phyloP scores from a whole-genome alignment of 257 asterid genomes.

The Solanum habrochaites region DNA sequence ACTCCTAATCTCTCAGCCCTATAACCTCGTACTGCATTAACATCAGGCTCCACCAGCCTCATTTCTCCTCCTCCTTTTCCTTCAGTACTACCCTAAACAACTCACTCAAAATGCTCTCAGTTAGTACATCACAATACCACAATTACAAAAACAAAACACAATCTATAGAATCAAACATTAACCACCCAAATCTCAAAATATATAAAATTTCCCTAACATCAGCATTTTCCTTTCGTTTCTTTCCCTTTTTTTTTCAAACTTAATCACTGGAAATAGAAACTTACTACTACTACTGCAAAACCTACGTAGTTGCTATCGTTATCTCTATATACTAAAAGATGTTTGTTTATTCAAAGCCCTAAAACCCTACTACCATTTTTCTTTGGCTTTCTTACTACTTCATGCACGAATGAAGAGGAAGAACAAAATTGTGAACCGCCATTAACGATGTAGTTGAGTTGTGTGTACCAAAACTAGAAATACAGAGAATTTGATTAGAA shows the following conservation, averaged over 20 bases:
- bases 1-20: background rate
- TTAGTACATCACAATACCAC: background rate
- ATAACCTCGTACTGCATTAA: background rate
- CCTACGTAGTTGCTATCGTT: background rate
- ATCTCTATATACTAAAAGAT: background rate
- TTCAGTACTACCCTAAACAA: background rate
- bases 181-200: background rate
- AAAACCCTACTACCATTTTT: background rate
- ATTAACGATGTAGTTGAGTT: background rate
- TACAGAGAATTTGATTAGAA: background rate
- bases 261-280: background rate
- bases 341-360: background rate
- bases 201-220: background rate
- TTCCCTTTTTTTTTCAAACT: background rate
- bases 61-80: background rate
- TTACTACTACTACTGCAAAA: background rate
- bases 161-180: background rate
- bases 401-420: background rate
- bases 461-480: background rate
- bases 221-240: background rate
- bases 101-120: background rate
- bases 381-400: background rate
- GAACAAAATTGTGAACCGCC: background rate
- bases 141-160: background rate
- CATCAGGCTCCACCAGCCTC: background rate